Evolutionary conservation across 441 rosid species (phyloP), one percentile per base, ranked within the genome.

Genomic region (Populus hybrid): DNA sequence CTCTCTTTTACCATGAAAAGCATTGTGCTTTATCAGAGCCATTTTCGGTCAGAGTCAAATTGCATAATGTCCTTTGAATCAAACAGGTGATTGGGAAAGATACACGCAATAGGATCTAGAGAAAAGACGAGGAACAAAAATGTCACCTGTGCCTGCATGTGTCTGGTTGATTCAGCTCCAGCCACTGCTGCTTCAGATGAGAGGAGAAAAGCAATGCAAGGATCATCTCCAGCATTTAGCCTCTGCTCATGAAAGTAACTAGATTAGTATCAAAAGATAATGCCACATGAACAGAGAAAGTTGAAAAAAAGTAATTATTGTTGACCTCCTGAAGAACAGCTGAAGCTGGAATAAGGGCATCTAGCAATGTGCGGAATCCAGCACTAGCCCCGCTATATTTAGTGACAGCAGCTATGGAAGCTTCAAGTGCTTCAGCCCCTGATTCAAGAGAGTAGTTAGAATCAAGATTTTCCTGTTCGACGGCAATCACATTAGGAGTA

Each of bases 321-420:
- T 75, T 68, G 31, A 92, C 99, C 97, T 96, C 94, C 82, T 87
- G 86, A 76, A 96, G 97, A 80, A 86, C 94, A 78, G 86, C 70
- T n/a, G 88, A 89, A 68, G 98, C 99, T 20, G 98, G 98, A 85
- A 94, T 94, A 71, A 96, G 93, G 8, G 99, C 97, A 86, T 94
- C 97, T 83, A 96, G 80, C 86, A 96, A 69, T 2, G 99, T 96
- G 61, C 99, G 95, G 83, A 83, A 90, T 70, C 98, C 98, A 78
- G 96, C 98, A 82, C 81, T 79, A 74, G 99, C 98, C 38, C 99
- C 98, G 14, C 99, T 96, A 71, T 96, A 96, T 83, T 89, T 93
- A 82, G 97, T 94, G 70, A 96, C 94, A 3, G 98, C 93, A 77
- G 90, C 71, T 71, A 94, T 90, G 77, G 98, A 84, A 83, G 97